Evolutionary conservation across 78 protist species (phyloP).

Genomic region (Isochrysis galbana): DNA sequence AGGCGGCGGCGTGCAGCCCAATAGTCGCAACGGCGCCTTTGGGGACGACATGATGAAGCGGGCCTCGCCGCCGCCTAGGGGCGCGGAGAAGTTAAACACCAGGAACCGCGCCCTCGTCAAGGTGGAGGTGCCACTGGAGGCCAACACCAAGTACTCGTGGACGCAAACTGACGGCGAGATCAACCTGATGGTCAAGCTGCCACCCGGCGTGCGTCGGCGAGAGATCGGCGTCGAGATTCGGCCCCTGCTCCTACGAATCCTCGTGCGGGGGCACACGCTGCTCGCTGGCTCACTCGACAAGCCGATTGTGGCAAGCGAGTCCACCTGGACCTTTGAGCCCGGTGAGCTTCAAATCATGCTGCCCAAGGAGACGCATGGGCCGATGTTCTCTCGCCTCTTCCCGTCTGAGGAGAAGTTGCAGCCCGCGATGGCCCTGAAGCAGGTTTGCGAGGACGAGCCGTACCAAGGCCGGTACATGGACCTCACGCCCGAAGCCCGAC

Average conservation of each 20-base stretch:
- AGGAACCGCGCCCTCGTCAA: background rate
- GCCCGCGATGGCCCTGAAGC: background rate
- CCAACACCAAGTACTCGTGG: background rate
- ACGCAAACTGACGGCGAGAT: background rate
- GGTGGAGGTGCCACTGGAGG: background rate
- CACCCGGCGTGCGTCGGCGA: background rate
- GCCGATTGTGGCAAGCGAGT: background rate
- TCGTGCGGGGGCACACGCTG: background rate
- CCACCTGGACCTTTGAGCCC: background rate
- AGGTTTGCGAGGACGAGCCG: conserved; percentile 8
- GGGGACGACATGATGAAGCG: background rate
- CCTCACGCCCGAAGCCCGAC: background rate
- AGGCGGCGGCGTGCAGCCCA: too few species aligned
- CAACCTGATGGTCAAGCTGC: background rate
- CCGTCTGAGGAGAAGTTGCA: background rate
- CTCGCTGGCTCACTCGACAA: background rate
- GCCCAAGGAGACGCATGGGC: background rate
- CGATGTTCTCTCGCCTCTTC: background rate
- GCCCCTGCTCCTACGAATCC: background rate
- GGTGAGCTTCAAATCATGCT: background rate
- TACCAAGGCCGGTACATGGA: background rate
- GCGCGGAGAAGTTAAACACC: background rate
- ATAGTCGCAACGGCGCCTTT: too few species aligned
- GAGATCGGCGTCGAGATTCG: background rate
- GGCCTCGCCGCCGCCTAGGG: background rate